Conservation (phyloP, 2,329 filamentous ascomycete genomes). For the Phaeosphaeria sp. region DNA sequence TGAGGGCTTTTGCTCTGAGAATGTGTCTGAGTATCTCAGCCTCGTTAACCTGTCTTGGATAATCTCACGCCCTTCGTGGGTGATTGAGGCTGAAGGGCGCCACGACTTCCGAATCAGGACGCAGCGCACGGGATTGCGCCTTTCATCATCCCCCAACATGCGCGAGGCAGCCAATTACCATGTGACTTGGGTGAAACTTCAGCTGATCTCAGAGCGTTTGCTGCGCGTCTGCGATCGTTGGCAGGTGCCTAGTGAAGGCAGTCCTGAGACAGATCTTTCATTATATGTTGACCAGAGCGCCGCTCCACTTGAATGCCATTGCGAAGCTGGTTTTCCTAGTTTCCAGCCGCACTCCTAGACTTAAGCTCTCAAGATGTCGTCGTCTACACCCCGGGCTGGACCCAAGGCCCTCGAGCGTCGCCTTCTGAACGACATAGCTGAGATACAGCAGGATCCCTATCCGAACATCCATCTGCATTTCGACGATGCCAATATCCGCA, state of each 20-base stretch:
- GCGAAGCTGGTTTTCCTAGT: constrained; percentile 10
- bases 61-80: constrained; percentile 1
- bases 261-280: background rate
- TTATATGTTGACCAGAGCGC: background rate
- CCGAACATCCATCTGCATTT: constrained; percentile 55
- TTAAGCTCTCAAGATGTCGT: background rate
- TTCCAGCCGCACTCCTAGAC: constrained; percentile 4
- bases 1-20: too few relatives aligned
- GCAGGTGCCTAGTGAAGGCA: constrained; percentile 3
- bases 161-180: background rate
- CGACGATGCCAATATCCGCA: constrained; percentile 44
- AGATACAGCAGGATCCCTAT: constrained; percentile 56
- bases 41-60: too few relatives aligned
- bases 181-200: background rate
- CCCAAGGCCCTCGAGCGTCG: constrained; percentile 25
- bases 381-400: background rate
- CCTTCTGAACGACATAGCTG: constrained; percentile 54
- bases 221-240: background rate
- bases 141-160: background rate
- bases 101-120: constrained; percentile 1
- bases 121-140: background rate
- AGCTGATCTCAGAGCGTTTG: background rate
- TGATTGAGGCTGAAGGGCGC: constrained; percentile 7
- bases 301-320: constrained; percentile 4
- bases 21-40: too few relatives aligned